These are phyloP conservation scores for Pythium guiyangense DNA, from an alignment of 352 stramenopile species.

Conservation along the genomic window DNA sequence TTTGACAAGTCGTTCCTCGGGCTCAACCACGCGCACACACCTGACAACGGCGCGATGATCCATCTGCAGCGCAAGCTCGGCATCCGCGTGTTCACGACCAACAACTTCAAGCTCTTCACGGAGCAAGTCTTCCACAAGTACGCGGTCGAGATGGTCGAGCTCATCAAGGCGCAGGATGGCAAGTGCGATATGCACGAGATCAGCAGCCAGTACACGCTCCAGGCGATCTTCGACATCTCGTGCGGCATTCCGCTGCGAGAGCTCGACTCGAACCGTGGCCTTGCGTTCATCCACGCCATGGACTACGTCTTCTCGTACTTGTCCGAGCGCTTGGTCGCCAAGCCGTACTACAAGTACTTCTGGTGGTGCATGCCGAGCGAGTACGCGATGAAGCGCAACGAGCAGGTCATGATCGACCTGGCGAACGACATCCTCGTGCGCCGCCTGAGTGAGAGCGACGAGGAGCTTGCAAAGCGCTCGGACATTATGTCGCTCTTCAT, in stretches of 20 bases:
- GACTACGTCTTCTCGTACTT: conserved; percentile 46
- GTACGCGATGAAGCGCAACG: conserved; percentile 26
- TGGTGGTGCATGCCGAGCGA: conserved; percentile 60
- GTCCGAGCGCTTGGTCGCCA: conserved; percentile 39
- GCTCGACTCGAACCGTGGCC: conserved; percentile 17
- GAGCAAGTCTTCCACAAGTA: too few relatives aligned
- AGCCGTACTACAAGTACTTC: conserved; percentile 60
- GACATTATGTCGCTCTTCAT: conserved; percentile 59
- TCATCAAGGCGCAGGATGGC: too few relatives aligned
- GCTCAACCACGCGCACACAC: conserved; percentile 48
- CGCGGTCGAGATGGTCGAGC: too few relatives aligned
- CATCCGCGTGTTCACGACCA: conserved; percentile 82
- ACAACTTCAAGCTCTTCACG: conserved; percentile 41
- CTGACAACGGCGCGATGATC: conserved; percentile 56
- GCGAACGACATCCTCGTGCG: conserved; percentile 33
- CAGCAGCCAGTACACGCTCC: too few relatives aligned
- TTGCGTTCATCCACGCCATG: conserved; percentile 40
- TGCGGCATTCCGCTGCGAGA: conserved; percentile 38
- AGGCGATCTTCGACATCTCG: conserved; percentile 59
- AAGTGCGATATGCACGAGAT: too few relatives aligned
- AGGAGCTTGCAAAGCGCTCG: conserved; percentile 23
- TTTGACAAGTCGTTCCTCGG: conserved; percentile 65
- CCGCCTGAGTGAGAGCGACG: conserved; percentile 26
- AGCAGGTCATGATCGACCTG: conserved; percentile 20
- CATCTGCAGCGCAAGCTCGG: conserved; percentile 70